Base-by-base conservation (phyloP, 1,284 basidiomycete genomes). In the Malassezia cuniculi region DNA sequence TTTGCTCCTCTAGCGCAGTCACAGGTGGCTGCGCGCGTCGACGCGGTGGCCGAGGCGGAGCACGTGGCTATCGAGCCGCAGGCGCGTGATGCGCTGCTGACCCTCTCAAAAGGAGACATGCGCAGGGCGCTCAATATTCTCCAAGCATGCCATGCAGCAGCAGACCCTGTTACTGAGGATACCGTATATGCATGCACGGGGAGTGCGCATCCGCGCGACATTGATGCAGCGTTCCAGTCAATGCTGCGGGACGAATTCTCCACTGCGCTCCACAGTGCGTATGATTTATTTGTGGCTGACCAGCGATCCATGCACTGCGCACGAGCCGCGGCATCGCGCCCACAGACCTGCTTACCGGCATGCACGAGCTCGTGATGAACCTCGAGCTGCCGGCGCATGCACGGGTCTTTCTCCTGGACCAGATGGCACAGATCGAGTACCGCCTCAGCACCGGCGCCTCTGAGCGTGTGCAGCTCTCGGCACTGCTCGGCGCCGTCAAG, bases 171-270 rank as follows among this genome's bases (percentile, higher is more conserved):
- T 22, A 83, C 85, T 53, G 87, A 94, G 69, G 78, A 78, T 0
- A 86, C 90, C 46, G 79, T 99, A 14, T 99, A 97, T 69, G 84
- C 82, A 50, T 97, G 90, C 65, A 97, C 93, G 0, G 93, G 93
- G 17, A 86, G 81, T 53, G 93, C 93, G 11, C 86, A 93, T 63
- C 93, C 93, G 0, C 75, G 76, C 18, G 90, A 97, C 68, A 85
- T 99, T 34, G 85, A 89, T 61, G 77, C 78, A 5, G 82, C 97
- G 20, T 82, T 97, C 24, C 81, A 86, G 54, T 85, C 82, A 9
- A 97, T 99, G 93, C 78, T 97, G 68, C 76, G 80, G 6, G 86
- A 94, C 56, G 90, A 95, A 57, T 97, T 97, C 57, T 87, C 85
- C 0, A 90, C 84, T 0, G 79, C 83, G 10, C 89, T 86, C 64